These are phyloP conservation scores for Elsinoe ampelina DNA, from an alignment of 2,329 filamentous ascomycete genomes.

Conservation along the genomic window DNA sequence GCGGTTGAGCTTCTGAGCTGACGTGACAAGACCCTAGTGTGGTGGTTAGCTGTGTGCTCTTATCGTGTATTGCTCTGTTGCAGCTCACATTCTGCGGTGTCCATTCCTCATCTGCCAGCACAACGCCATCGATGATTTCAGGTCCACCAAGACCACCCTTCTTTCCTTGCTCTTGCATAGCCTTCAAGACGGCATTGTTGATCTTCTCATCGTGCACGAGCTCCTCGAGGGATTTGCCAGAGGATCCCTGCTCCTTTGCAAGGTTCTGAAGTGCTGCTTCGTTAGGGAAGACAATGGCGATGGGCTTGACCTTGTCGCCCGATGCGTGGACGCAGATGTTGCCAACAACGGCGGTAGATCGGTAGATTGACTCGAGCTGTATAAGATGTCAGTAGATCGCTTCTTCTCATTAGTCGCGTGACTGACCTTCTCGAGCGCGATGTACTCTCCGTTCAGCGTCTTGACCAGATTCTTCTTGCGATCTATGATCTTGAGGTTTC, in stretches of 20 bases:
- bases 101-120: conserved; percentile 80
- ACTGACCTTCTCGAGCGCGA: conserved; percentile 70
- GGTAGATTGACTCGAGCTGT: conserved; percentile 80
- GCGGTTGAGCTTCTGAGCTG: conserved; percentile 45
- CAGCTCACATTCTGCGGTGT: conserved; percentile 68
- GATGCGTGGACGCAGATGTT: conserved; percentile 87
- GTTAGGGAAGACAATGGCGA: conserved; percentile 66
- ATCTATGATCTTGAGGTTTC: conserved; percentile 81
- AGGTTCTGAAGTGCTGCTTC: conserved; percentile 49
- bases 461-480: conserved; percentile 98
- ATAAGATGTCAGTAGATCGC: neutral
- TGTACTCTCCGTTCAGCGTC: conserved; percentile 90
- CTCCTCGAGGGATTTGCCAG: conserved; percentile 54
- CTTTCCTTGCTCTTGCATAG: conserved; percentile 56
- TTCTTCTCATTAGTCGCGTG: neutral
- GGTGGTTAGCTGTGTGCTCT: conserved; percentile 12
- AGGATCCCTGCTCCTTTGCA: conserved; percentile 49
- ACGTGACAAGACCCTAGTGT: conserved; percentile 39
- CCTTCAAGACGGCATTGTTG: conserved; percentile 55
- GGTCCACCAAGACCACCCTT: conserved; percentile 59
- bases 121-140: conserved; percentile 67
- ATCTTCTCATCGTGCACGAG: conserved; percentile 61
- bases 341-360: conserved; percentile 64
- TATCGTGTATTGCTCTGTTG: conserved; percentile 18
- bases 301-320: conserved; percentile 61